Percentiles rank a stretch among this genome's conserved stretches.
These are phyloP conservation scores for Monosporascus sp. DNA, from an alignment of 2,329 filamentous ascomycete genomes.

Conservation along the genomic window DNA sequence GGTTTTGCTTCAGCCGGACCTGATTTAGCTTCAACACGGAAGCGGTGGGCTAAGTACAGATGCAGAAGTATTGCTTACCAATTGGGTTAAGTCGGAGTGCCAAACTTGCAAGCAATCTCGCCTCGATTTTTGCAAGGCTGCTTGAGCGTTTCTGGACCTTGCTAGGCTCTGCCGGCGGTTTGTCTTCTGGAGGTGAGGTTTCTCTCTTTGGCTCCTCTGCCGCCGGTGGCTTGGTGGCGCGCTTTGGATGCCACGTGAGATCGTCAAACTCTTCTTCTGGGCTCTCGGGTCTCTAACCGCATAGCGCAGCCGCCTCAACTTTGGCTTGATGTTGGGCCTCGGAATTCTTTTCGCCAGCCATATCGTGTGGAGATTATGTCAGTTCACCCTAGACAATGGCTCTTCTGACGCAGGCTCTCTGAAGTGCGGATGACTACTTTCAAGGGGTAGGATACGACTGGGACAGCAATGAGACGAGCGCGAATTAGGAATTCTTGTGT, in stretches of 20 bases:
- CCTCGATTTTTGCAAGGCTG: neutral
- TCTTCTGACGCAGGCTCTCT: too few relatives aligned
- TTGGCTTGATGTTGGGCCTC: conserved; percentile 5
- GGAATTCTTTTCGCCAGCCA: conserved; percentile 6
- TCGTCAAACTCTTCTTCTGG: conserved; percentile 12
- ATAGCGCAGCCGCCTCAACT: conserved; percentile 4
- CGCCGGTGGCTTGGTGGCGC: neutral
- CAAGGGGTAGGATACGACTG: neutral
- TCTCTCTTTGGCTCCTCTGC: neutral
- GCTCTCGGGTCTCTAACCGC: conserved; percentile 11
- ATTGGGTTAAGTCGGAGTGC: neutral
- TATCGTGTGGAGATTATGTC: neutral
- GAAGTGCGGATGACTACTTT: too few relatives aligned
- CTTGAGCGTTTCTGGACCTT: neutral
- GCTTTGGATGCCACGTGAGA: neutral
- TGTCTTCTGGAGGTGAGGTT: neutral
- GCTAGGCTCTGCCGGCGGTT: neutral
- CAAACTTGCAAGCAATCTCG: too few relatives aligned
- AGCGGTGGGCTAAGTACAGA: neutral
- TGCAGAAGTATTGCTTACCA: neutral
- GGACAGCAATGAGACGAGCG: neutral
- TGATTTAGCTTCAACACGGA: neutral
- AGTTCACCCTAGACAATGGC: too few relatives aligned
- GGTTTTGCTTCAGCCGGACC: too few relatives aligned
- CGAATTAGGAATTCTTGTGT: neutral